These are phyloP conservation scores for Tephrocybe sp. DNA, from an alignment of 768 basidiomycete species.

Conservation along the genomic window DNA sequence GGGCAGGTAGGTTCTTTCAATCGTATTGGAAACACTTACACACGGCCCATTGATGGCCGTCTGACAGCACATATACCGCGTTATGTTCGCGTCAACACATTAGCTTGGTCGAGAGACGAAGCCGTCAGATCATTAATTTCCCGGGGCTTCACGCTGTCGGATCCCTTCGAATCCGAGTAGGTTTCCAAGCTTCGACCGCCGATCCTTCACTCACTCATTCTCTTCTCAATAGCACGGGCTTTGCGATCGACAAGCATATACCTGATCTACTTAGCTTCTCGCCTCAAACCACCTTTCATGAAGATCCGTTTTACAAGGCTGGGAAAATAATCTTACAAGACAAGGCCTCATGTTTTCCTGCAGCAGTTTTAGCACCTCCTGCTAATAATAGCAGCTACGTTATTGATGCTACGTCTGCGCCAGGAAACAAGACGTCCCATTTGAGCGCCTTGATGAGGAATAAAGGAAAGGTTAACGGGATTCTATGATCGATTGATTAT, in stretches of 20 bases:
- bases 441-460: conserved; percentile 85
- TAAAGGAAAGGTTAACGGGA: conserved; percentile 65
- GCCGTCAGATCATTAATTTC: conserved; percentile 58
- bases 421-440: conserved; percentile 97
- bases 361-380: conserved; percentile 80
- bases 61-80: conserved; percentile 69
- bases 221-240: conserved; percentile 48
- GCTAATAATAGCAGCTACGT: conserved; percentile 52
- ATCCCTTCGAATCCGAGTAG: conserved; percentile 57
- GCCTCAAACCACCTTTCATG: conserved; percentile 63
- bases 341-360: conserved; percentile 97
- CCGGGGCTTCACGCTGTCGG: conserved; percentile 53
- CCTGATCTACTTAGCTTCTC: conserved; percentile 79
- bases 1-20: conserved; percentile 51
- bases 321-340: conserved; percentile 94
- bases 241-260: conserved; percentile 78
- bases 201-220: conserved; percentile 7
- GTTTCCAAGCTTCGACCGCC: conserved; percentile 14
- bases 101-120: conserved; percentile 63
- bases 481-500: neutral
- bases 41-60: conserved; percentile 12
- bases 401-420: conserved; percentile 94
- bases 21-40: neutral
- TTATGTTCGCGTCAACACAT: conserved; percentile 83
- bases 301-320: conserved; percentile 66